These are phyloP conservation scores for Cyanodermella asteris DNA, from an alignment of 2,329 filamentous ascomycete species.

Conservation along the genomic window DNA sequence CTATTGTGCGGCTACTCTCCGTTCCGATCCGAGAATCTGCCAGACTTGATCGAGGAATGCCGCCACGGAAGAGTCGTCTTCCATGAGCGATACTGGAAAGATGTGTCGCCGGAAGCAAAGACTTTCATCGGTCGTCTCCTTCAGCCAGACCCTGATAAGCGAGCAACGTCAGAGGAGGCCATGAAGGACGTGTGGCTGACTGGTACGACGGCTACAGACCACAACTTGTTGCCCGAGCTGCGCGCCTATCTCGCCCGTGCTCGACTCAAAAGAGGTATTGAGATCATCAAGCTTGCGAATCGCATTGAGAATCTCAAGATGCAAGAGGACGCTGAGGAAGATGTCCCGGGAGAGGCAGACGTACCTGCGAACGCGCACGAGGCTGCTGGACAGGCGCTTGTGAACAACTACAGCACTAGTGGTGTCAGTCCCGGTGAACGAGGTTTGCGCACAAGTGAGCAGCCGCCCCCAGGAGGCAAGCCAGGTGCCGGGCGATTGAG, in stretches of 20 bases:
- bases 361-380: slow-evolving; percentile 40
- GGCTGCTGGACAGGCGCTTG: slow-evolving; percentile 21
- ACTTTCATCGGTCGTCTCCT: slow-evolving; percentile 73
- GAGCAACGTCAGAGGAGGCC: slow-evolving; percentile 61
- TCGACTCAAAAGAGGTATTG: slow-evolving; percentile 77
- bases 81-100: slow-evolving; percentile 96
- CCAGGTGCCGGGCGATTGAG: slow-evolving; percentile 32
- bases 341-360: slow-evolving; percentile 34
- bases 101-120: slow-evolving; percentile 87
- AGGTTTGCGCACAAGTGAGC: slow-evolving; percentile 14
- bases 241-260: slow-evolving; percentile 81
- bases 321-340: slow-evolving; percentile 70
- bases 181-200: slow-evolving; percentile 73
- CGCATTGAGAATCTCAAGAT: slow-evolving; percentile 87
- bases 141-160: slow-evolving; percentile 52
- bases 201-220: slow-evolving; percentile 76
- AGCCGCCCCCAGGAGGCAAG: slow-evolving; percentile 22
- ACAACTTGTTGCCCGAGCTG: slow-evolving; percentile 95
- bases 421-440: slow-evolving; percentile 10
- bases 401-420: slow-evolving; percentile 10
- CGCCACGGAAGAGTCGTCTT: slow-evolving; percentile 66
- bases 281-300: slow-evolving; percentile 88
- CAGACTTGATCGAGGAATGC: slow-evolving; percentile 88
- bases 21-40: slow-evolving; percentile 83
- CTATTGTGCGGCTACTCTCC: slow-evolving; percentile 94